Base-by-base conservation (phyloP, 202 grass and related monocot species). In the Schoenoplectus tabernaemontani region DNA sequence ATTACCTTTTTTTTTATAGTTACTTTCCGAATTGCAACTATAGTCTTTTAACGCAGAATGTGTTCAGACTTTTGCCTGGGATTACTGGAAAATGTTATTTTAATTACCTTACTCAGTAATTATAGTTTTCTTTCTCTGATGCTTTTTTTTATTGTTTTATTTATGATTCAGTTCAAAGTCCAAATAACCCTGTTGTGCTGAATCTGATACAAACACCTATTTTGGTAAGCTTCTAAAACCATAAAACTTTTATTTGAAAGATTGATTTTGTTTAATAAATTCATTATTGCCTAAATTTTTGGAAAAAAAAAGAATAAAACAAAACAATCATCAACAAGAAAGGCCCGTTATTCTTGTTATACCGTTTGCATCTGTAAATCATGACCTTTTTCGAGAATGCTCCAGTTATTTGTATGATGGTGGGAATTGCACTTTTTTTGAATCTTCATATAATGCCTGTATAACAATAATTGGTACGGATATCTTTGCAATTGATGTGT, bases 161-260 rank as follows among this genome's bases (percentile, higher is more conserved):
- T n/a, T n/a, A n/a, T n/a, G n/a, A n/a, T 63, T 80, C 59, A 80
- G 78, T 65, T 32, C 78, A n/a, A 32, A 64, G 24, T 44, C 42
- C 39, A 34, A 24, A 80, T 22, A 64, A 17, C 9, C 15, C 57
- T 26, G 57, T 12, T 65, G 36, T 63, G 58, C 59, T 16, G 17
- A 80, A 51, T 34, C 26, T 41, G 36, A 50, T 47, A 32, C 58
- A 43, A 64, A 64, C 77, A 47, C 41, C 3, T 20, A 32, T 64
- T 33, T 33, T 51, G 59, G 78, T 80, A 65, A 80, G 58, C 7
- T 63, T 64, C 59, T 75, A 54, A 4, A 71, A 54, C 16, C 28
- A n/a, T n/a, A 36, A 33, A 75, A 47, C 8, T 51, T 51, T 51
- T 16, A 22, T 60, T 61, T 16, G 26, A 80, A 22, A 32, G 26